phyloP scores from a whole-genome alignment of 1,139 yeast genomes.

The Taphrina populina region DNA sequence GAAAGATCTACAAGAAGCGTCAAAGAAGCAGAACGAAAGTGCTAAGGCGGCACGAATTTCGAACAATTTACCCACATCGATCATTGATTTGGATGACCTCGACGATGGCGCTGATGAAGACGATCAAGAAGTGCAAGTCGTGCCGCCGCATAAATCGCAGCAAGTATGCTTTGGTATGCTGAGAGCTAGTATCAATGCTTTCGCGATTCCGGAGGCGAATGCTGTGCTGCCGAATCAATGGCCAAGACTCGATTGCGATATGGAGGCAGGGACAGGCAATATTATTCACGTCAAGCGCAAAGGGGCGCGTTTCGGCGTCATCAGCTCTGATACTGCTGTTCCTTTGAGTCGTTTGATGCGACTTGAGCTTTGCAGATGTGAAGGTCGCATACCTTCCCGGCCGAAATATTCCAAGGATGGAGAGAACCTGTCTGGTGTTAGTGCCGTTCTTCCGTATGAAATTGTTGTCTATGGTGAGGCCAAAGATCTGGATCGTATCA shows the following conservation, averaged over 20 bases:
- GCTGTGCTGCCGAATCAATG: conserved; percentile 27
- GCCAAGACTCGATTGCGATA: conserved; percentile 25
- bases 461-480: conserved; percentile 25
- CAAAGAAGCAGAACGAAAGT: conserved; percentile 15
- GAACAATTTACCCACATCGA: not conserved
- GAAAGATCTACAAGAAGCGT: conserved; percentile 28
- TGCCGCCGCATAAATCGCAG: conserved; percentile 3
- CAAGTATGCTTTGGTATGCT: conserved; percentile 32
- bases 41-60: not conserved
- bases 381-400: conserved; percentile 26
- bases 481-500: conserved; percentile 16
- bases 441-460: conserved; percentile 27
- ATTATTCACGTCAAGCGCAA: conserved; percentile 25
- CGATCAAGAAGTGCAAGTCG: conserved; percentile 13
- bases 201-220: conserved; percentile 19
- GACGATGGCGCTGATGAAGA: conserved; percentile 7
- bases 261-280: conserved; percentile 17
- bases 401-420: conserved; percentile 25
- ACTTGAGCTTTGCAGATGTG: conserved; percentile 18
- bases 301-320: conserved; percentile 19
- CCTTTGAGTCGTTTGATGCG: conserved; percentile 22
- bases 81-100: conserved; percentile 21
- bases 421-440: conserved; percentile 20
- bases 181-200: conserved; percentile 23
- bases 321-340: conserved; percentile 28